phyloP scores from a whole-genome alignment of 1,284 basidiomycete species.

The Lentinula novae-zelandiae region DNA sequence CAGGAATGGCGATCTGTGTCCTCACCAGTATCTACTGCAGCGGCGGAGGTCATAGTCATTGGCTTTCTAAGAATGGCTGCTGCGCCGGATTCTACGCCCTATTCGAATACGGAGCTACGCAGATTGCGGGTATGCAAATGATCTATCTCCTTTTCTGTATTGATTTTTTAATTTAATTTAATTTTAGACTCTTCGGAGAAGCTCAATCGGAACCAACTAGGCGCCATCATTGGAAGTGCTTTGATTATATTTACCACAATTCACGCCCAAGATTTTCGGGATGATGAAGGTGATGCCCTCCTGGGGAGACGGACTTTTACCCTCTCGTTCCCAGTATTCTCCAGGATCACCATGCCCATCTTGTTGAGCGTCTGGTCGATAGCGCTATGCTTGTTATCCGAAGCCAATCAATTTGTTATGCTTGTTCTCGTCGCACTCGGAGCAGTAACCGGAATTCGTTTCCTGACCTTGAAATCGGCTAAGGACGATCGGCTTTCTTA shows the following conservation, averaged over 20 bases:
- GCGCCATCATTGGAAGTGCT: conserved; percentile 25
- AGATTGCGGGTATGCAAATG: conserved; percentile 3
- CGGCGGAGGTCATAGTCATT: not conserved
- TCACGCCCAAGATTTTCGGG: conserved; percentile 37
- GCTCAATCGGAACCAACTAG: not conserved
- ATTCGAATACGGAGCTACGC: conserved; percentile 8
- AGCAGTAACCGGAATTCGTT: not conserved
- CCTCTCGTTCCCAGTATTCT: not conserved
- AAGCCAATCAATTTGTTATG: not conserved
- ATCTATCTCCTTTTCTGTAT: not conserved
- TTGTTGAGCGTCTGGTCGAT: conserved; percentile 4
- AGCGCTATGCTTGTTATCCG: not conserved
- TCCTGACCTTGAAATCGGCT: not conserved
- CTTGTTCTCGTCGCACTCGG: not conserved
- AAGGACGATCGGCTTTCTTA: conserved; percentile 7
- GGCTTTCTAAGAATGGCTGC: conserved; percentile 4
- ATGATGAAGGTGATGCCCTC: conserved; percentile 29
- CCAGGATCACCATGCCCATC: conserved; percentile 9
- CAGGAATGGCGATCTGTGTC: not conserved
- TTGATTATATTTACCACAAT: conserved; percentile 31
- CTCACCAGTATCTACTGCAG: conserved; percentile 1
- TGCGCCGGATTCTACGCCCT: not conserved
- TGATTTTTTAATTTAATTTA: not conserved
- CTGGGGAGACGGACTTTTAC: conserved; percentile 31
- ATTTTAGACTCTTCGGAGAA: not conserved